Percentiles rank a stretch among this genome's conserved stretches.
Evolutionary conservation across 2,329 filamentous ascomycete genomes (phyloP).

Genomic region (Xylariomycetidae sp.): DNA sequence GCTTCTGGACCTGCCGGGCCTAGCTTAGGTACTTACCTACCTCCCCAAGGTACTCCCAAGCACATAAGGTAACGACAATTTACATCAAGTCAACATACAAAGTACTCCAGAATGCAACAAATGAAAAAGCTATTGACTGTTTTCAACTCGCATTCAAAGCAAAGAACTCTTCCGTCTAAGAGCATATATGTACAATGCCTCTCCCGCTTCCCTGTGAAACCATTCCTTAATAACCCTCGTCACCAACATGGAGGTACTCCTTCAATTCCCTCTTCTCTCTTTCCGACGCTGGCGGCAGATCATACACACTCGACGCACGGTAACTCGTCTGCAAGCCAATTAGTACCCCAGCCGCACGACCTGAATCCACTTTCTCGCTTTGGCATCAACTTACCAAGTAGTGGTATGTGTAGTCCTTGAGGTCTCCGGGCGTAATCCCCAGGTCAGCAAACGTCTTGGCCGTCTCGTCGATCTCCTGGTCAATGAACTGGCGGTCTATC

Average conservation of each 20-base stretch:
- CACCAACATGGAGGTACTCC: conserved; percentile 92
- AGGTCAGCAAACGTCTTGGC: conserved; percentile 97
- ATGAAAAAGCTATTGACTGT: too few relatives aligned
- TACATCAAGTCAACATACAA: too few relatives aligned
- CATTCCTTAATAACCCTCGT: conserved; percentile 70
- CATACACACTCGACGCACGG: conserved; percentile 82
- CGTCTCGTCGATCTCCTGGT: conserved; percentile 82
- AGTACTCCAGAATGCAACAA: too few relatives aligned
- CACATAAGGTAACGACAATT: too few relatives aligned
- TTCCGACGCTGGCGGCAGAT: conserved; percentile 90
- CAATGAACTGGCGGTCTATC: conserved; percentile 85
- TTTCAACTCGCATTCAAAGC: conserved; percentile 12
- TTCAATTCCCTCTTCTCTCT: conserved; percentile 91
- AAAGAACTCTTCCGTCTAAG: conserved; percentile 24
- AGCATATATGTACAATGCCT: conserved; percentile 33
- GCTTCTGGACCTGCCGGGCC: too few relatives aligned
- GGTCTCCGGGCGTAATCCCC: conserved; percentile 80
- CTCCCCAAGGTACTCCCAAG: too few relatives aligned
- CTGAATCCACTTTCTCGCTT: too few relatives aligned
- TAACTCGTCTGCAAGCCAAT: too few relatives aligned
- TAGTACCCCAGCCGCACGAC: too few relatives aligned
- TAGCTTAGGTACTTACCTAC: too few relatives aligned
- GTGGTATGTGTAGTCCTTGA: conserved; percentile 83
- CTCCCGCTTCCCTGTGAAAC: too few relatives aligned
- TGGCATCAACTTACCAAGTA: conserved; percentile 69